Base-by-base conservation (phyloP, 2,329 filamentous ascomycete genomes). In the Sclerotinia minor region DNA sequence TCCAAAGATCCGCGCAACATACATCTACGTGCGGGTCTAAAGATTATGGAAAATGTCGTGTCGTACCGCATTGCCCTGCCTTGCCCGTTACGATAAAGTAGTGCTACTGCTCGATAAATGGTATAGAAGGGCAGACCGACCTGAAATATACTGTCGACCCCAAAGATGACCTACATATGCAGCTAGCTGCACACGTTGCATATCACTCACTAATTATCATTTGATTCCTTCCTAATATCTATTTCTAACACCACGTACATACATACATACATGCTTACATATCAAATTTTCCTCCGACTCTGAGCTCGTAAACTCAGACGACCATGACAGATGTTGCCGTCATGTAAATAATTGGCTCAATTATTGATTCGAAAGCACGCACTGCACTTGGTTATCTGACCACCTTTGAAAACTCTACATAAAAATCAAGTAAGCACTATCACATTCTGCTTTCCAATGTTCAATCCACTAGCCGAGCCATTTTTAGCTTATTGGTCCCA, bases 111-210 rank as follows among this genome's bases (percentile, higher is more conserved):
- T 32, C 5, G n/a, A n/a, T 35, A 55, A 19, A 35, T 38, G 9
- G 53, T n/a, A 55, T 21, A 24, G 44, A 47, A 49, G 35, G 35
- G 35, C 32, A 35, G 26, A 9, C n/a, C 24, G 29, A 57, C 17
- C 35, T 38, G 32, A 64, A 15, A 64, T 64, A 41, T 64, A 41
- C 38, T 41, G 17, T 19, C 47, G 61, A 65, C 64, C 64, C 64
- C 64, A 59, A 65, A 65, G n/a, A 41, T 59, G 64, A 65, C 64
- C 64, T 26, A 50, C 64, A 59, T 65, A 61, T 61, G 44, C 58
- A 61, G 44, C 57, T 60, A 60, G 44, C 57, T 60, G 57, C 44
- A 49, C 44, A 61, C 58, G 58, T 61, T 49, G 44, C 35, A 24
- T 24, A 19, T 17, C 26, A 61, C 29, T 17, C 26, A 61, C 29